Percentiles rank a stretch among this genome's conserved stretches.
These are phyloP conservation scores for Aspergillus bombycis DNA, from an alignment of 2,329 filamentous ascomycete genomes.

Conservation along the genomic window DNA sequence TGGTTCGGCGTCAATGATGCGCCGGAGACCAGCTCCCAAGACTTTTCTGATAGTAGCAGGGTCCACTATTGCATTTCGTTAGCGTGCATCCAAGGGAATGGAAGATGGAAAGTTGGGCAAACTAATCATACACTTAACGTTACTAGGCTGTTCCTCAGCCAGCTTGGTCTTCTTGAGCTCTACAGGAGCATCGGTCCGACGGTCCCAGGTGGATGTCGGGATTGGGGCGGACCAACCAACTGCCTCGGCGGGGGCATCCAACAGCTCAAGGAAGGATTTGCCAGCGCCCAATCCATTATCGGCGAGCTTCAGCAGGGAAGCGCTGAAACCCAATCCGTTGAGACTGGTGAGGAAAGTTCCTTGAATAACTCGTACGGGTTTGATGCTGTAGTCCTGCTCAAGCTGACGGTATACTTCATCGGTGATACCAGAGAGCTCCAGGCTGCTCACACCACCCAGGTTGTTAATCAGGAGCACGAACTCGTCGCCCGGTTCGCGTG, in stretches of 20 bases:
- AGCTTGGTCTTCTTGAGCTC: slow-evolving; percentile 46
- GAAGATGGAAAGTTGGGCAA: not conserved
- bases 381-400: slow-evolving; percentile 60
- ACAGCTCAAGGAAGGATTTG: slow-evolving; percentile 63
- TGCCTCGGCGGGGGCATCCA: slow-evolving; percentile 70
- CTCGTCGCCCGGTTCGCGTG: slow-evolving; percentile 60
- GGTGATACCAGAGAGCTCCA: slow-evolving; percentile 69
- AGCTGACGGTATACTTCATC: slow-evolving; percentile 68
- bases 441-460: slow-evolving; percentile 67
- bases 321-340: slow-evolving; percentile 72
- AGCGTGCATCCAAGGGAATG: not conserved
- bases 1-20: slow-evolving; percentile 65
- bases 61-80: slow-evolving; percentile 47
- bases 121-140: slow-evolving; percentile 51
- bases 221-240: slow-evolving; percentile 68
- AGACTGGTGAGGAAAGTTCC: slow-evolving; percentile 74
- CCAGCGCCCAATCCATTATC: slow-evolving; percentile 60
- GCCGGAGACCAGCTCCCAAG: slow-evolving; percentile 59
- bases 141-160: slow-evolving; percentile 54
- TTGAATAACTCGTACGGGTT: slow-evolving; percentile 63
- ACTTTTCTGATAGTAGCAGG: slow-evolving; percentile 54
- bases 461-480: slow-evolving; percentile 71
- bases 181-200: slow-evolving; percentile 44
- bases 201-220: slow-evolving; percentile 60
- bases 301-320: slow-evolving; percentile 65